Evolutionary conservation across 2,329 filamentous ascomycete genomes (phyloP).

Genomic region (Cladosporium sp.): DNA sequence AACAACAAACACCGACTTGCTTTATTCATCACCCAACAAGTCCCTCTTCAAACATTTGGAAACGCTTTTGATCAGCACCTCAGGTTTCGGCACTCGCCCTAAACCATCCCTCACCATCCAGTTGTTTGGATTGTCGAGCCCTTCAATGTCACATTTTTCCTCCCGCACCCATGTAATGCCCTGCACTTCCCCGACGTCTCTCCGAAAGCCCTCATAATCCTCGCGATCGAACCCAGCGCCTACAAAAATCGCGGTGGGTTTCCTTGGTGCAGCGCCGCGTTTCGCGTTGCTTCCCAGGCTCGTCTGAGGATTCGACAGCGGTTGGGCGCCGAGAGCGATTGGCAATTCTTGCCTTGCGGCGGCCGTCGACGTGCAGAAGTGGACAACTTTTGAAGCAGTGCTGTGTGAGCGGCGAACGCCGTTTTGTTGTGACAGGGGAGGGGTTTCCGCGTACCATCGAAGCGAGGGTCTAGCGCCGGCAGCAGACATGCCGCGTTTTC

Average conservation of each 20-base stretch:
- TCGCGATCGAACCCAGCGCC: constrained; percentile 2
- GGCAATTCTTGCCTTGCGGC: constrained; percentile 2
- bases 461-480: constrained; percentile 2
- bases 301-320: neutral
- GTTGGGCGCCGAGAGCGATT: neutral
- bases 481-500: constrained; percentile 3
- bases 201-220: neutral
- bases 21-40: neutral
- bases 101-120: constrained; percentile 3
- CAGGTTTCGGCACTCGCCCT: constrained; percentile 1
- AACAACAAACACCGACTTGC: no score
- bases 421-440: neutral
- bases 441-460: constrained; percentile 3
- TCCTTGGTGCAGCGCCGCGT: neutral
- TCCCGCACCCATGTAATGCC: constrained; percentile 2
- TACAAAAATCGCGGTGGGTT: neutral
- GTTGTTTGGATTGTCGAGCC: constrained; percentile 2
- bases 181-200: neutral
- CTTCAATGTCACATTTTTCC: constrained; percentile 2
- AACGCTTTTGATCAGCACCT: constrained; percentile 3
- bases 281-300: constrained; percentile 1
- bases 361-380: constrained; percentile 5
- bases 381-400: neutral
- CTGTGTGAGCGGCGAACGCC: neutral
- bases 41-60: constrained; percentile 3